Base-by-base conservation (phyloP, 2,329 filamentous ascomycete genomes). In the Fonsecaea nubica region DNA sequence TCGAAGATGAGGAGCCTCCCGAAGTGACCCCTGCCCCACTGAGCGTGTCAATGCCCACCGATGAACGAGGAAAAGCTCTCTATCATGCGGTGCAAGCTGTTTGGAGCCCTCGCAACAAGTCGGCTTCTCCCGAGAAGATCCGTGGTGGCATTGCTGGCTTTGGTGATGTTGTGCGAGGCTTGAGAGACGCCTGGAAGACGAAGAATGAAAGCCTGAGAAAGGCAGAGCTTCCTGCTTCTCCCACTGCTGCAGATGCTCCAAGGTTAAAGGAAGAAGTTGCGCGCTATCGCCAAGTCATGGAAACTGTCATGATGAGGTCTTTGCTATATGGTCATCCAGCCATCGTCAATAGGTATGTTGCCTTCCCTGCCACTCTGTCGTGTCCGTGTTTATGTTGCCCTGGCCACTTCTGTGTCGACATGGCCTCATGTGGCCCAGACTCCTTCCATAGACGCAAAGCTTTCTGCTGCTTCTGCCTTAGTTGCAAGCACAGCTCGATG, bases 41-140 rank as follows among this genome's bases (percentile, higher is more conserved):
- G 21, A 77, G 78, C 64, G 80, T 86, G 32, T 84, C 87, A 9
- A 80, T 78, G 42, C 83, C 85, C 54, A 81, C 83, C 4, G 78
- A 84, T 66, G 83, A 70, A 79, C 71, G 85, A 81, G 52, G 82
- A 83, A 13, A 80, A 62, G 63, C 67, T 53, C 59, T 72, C 18
- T 89, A 88, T 75, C 86, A 89, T 73, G 81, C 85, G 9, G 83
- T 88, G 63, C 86, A 86, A 74, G 85, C 86, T 35, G 82, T 88
- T 10, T 89, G 87, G 87, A 83, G 81, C 57, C 83, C 84, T 54
- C 83, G 83, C 66, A 85, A 83, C 68, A 82, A 81, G 67, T 76
- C 79, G 36, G 78, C 83, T 21, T 77, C 79, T 62, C 77, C 80
- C 15, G 82, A 84, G 32, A 83, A 83, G 66, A 83, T 89, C 64